Evolutionary conservation across 2,329 filamentous ascomycete genomes (phyloP).

Genomic region (Aspergillus persii): DNA sequence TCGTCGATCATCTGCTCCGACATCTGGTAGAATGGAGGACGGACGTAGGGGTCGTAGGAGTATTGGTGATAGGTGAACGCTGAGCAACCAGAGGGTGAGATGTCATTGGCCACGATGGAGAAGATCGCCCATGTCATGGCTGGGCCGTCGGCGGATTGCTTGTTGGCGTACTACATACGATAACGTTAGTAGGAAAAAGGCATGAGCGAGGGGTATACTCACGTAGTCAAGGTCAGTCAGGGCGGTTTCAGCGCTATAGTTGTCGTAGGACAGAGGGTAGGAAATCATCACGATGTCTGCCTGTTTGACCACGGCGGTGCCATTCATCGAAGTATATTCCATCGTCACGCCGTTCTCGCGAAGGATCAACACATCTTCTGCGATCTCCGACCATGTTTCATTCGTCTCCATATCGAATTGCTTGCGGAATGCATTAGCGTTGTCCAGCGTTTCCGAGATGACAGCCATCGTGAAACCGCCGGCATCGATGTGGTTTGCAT

Average conservation of each 20-base stretch:
- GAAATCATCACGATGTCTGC: conserved; percentile 68
- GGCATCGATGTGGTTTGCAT: conserved; percentile 65
- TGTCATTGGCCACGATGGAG: conserved; percentile 63
- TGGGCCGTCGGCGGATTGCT: conserved; percentile 65
- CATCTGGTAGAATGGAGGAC: conserved; percentile 68
- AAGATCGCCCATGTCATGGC: conserved; percentile 74
- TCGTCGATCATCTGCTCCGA: conserved; percentile 68
- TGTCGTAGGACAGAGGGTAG: conserved; percentile 61
- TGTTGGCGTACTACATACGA: conserved; percentile 57
- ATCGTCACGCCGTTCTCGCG: conserved; percentile 60
- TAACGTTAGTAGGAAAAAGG: neutral
- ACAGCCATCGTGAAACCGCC: conserved; percentile 68
- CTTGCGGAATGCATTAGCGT: conserved; percentile 57
- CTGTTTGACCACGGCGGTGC: conserved; percentile 65
- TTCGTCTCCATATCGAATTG: conserved; percentile 57
- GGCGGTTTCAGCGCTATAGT: conserved; percentile 50
- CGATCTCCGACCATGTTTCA: conserved; percentile 57
- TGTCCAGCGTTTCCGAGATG: conserved; percentile 54
- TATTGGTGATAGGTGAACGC: conserved; percentile 67
- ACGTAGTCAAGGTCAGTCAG: conserved; percentile 63
- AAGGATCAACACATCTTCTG: conserved; percentile 56
- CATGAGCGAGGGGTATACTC: conserved; percentile 15
- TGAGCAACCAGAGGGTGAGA: conserved; percentile 66
- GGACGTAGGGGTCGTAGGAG: conserved; percentile 61
- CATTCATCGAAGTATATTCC: conserved; percentile 66